Conservation (phyloP, 495 filamentous ascomycete genomes). For the Penicillium paradoxum region DNA sequence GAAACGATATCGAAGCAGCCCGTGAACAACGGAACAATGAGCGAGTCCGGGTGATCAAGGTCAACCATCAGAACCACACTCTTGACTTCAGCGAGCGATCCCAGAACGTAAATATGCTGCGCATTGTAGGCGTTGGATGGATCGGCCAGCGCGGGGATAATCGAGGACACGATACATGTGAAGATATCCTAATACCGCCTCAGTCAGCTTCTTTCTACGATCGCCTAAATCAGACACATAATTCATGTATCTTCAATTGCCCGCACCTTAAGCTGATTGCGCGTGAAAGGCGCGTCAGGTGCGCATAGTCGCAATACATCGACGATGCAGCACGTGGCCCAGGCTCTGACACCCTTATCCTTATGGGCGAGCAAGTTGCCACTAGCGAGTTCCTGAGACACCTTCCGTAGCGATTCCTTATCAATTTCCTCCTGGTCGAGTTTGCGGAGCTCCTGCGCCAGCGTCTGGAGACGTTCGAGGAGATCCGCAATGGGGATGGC, state of each 20-base stretch:
- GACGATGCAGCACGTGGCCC: constrained; percentile 81
- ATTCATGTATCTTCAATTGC: constrained; percentile 14
- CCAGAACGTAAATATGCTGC: constrained; percentile 85
- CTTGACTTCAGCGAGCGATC: constrained; percentile 86
- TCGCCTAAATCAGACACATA: not conserved
- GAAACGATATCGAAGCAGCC: constrained; percentile 91
- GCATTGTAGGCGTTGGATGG: constrained; percentile 86
- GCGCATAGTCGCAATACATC: constrained; percentile 93
- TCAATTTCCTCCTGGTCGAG: constrained; percentile 86
- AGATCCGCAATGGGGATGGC: constrained; percentile 80
- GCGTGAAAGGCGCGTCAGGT: constrained; percentile 91
- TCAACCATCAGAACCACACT: constrained; percentile 93
- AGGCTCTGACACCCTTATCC: constrained; percentile 87
- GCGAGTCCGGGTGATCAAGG: constrained; percentile 67
- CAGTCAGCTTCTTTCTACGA: not conserved
- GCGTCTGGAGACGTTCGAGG: constrained; percentile 68
- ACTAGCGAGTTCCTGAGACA: constrained; percentile 83
- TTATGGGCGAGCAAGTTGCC: constrained; percentile 82
- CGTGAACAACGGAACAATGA: constrained; percentile 76
- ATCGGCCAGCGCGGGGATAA: constrained; percentile 81
- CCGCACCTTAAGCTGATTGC: constrained; percentile 80
- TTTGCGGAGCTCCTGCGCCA: constrained; percentile 77
- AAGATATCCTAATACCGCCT: constrained; percentile 72
- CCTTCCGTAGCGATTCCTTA: constrained; percentile 69
- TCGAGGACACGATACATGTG: constrained; percentile 73